phyloP scores from a whole-genome alignment of 1,139 yeast genomes.

The Candida neerlandica region DNA sequence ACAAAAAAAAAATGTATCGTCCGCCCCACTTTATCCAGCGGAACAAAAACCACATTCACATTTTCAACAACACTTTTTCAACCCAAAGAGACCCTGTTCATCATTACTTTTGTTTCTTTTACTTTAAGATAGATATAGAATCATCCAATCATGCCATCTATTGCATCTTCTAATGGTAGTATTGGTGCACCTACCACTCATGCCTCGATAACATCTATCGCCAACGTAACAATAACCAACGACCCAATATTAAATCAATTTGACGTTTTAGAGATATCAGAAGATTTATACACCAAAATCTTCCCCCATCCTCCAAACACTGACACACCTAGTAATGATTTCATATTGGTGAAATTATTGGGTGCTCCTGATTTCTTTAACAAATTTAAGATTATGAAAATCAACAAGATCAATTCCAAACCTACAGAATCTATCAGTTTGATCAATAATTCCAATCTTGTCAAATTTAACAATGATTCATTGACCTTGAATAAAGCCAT shows the following conservation, averaged over 20 bases:
- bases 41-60: neutral
- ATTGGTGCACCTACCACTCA: neutral
- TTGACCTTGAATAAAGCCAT: slow-evolving; percentile 38
- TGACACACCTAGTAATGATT: slow-evolving; percentile 20
- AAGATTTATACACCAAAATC: slow-evolving; percentile 34
- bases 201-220: slow-evolving; percentile 22
- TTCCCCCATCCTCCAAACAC: slow-evolving; percentile 27
- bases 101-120: neutral
- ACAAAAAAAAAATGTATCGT: neutral
- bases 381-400: slow-evolving; percentile 37
- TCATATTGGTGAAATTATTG: slow-evolving; percentile 38
- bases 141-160: slow-evolving; percentile 15
- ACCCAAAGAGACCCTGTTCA: neutral
- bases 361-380: slow-evolving; percentile 50
- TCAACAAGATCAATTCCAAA: slow-evolving; percentile 31
- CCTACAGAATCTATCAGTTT: slow-evolving; percentile 32
- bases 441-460: slow-evolving; percentile 40
- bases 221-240: slow-evolving; percentile 34
- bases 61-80: neutral
- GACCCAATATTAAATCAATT: slow-evolving; percentile 29
- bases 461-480: slow-evolving; percentile 29
- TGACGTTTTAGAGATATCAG: slow-evolving; percentile 38
- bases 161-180: slow-evolving; percentile 2
- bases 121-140: neutral
- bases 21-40: slow-evolving; percentile 6